Base-by-base conservation (phyloP, 495 filamentous ascomycete species). In the Xylaria cubensis region DNA sequence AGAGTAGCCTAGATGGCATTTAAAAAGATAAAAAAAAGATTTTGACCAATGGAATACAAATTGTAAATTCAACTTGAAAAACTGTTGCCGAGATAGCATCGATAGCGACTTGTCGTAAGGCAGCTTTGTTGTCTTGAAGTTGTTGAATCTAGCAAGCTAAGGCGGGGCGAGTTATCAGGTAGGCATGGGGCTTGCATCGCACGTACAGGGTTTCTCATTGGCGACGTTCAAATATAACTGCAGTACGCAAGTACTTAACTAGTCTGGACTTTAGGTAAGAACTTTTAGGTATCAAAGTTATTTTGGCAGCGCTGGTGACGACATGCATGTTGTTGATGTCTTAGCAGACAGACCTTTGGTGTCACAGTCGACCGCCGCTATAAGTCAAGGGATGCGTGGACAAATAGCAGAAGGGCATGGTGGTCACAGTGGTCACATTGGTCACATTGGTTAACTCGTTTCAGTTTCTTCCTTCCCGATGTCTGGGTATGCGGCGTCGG, bases 401-500 rank as follows among this genome's bases (percentile, higher is more conserved):
- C 65, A 56, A 67, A 56, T 56, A 51, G 50, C n/a, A 24, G 65
- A 8, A n/a, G 2, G 10, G 17, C 46, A 50, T 8, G 17, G 15
- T 13, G 39, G 39, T 42, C 44, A 34, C 29, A 21, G 17, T 9
- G 6, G 46, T 21, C 32, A 61, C n/a, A 29, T 39, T 9, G 6
- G 46, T 21, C 32, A 61, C n/a, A 29, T 39, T 44, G 17, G 39
- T 12, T 36, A 56, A 41, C 12, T 42, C 9, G 65, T 67, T 67
- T 67, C 65, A 56, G 65, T 19, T 44, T 24, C 65, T n/a, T 32
- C n/a, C 10, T 17, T 36, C 36, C 65, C 36, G 21, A 56, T 21
- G 65, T 67, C 65, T 67, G 65, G 65, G n/a, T 67, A 9, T 4
- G 65, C 65, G 10, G 48, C 50, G 65, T 41, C 48, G 36, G 50